phyloP scores from a whole-genome alignment of 768 basidiomycete species.

The Kwoniella dejecticola region DNA sequence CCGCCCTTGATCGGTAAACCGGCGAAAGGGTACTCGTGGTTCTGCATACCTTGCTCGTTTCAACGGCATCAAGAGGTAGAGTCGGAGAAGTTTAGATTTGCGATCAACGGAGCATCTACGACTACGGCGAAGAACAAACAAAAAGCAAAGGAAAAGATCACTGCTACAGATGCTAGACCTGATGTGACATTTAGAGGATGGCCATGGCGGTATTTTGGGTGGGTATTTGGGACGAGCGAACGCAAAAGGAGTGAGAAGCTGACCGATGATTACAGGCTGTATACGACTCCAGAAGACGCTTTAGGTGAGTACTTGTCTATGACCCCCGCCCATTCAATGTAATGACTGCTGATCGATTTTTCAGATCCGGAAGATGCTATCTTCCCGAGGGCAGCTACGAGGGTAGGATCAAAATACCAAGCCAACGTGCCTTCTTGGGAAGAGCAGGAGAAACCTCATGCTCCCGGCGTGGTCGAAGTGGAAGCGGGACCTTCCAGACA shows the following conservation, averaged over 20 bases:
- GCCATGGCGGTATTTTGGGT: conserved; percentile 93
- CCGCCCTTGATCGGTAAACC: conserved; percentile 89
- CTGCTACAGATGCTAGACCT: conserved; percentile 33
- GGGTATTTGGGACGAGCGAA: conserved; percentile 23
- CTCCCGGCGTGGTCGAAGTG: conserved; percentile 23
- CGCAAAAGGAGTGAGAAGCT: not conserved
- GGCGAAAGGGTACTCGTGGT: conserved; percentile 95
- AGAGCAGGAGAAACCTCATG: conserved; percentile 43
- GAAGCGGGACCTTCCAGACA: conserved; percentile 49
- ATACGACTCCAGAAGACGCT: conserved; percentile 89
- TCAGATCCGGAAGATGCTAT: conserved; percentile 94
- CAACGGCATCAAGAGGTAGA: conserved; percentile 66
- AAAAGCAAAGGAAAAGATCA: conserved; percentile 86
- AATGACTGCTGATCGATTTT: conserved; percentile 3
- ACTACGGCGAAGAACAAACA: conserved; percentile 23
- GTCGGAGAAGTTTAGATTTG: conserved; percentile 38
- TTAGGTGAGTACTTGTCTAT: conserved; percentile 63
- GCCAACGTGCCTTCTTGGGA: conserved; percentile 62
- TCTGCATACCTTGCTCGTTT: conserved; percentile 87
- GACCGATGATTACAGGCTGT: conserved; percentile 62
- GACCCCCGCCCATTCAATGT: no score
- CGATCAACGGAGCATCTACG: conserved; percentile 35
- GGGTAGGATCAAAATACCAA: conserved; percentile 86
- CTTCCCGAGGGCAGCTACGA: conserved; percentile 87
- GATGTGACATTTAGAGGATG: conserved; percentile 53